These are phyloP conservation scores for Wickerhamiella infanticola DNA, from an alignment of 1,139 yeast species.

Conservation along the genomic window DNA sequence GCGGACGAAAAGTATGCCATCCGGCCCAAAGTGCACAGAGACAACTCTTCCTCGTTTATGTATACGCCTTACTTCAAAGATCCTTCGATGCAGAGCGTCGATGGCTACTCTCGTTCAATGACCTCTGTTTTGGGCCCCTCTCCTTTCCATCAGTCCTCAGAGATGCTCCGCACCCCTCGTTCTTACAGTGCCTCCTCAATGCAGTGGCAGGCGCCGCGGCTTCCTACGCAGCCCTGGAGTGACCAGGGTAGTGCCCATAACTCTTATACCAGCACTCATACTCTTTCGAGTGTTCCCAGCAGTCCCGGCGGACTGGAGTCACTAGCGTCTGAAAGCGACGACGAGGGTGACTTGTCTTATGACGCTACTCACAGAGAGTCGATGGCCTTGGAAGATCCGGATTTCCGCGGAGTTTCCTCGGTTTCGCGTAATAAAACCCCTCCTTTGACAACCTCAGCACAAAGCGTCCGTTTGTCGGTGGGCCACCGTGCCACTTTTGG, in stretches of 20 bases:
- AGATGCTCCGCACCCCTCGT: slow-evolving; percentile 6
- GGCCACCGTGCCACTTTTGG: background rate
- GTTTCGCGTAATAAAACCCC: background rate
- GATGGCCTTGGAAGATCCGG: background rate
- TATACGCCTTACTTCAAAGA: slow-evolving; percentile 10
- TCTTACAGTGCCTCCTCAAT: background rate
- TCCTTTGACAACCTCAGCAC: background rate
- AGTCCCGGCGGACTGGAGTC: background rate
- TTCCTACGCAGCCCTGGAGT: background rate
- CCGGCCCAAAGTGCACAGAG: background rate
- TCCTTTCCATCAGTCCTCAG: slow-evolving; percentile 13
- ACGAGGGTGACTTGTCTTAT: background rate
- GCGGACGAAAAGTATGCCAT: background rate
- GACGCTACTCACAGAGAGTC: background rate
- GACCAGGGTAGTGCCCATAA: background rate
- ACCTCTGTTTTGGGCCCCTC: slow-evolving; percentile 13
- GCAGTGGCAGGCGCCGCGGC: background rate
- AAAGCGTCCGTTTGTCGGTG: background rate
- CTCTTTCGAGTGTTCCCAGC: background rate
- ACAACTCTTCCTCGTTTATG: slow-evolving; percentile 2
- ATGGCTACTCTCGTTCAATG: slow-evolving; percentile 9
- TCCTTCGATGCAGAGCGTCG: slow-evolving; percentile 6
- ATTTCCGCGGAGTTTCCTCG: background rate
- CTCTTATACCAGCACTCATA: background rate
- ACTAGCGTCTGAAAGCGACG: background rate